Evolutionary conservation across 495 filamentous ascomycete species (phyloP), one percentile per base, ranked within the genome.

Genomic region (Hypoxylon subgilvum): DNA sequence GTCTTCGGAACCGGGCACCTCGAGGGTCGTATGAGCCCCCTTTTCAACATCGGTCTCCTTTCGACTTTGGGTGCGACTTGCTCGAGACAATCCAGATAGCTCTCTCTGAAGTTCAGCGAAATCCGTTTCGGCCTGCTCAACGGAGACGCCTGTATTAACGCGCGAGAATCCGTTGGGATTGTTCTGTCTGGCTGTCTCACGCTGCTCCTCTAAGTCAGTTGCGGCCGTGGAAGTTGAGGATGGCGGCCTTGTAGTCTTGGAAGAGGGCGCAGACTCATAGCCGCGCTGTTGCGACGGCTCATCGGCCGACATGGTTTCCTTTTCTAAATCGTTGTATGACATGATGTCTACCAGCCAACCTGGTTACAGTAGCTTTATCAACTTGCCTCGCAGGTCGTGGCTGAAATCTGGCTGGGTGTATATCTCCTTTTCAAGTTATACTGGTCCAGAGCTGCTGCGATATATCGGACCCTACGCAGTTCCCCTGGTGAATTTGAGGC

Each of bases 81-180:
- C 75, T 25, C 79, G 82, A 9, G 87, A 91, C 25, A 88, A 72
- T 9, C 75, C 81, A 12, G 86, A 86, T 19, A 96, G 76, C 72
- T 93, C 85, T 36, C 83, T 79, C 63, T 83, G 89, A 14, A 95
- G 77, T 56, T 91, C 80, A 6, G 82, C 84, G 58, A 95, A 96
- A 34, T 94, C 87, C 27, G 84, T 81, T 68, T 92, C 86, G 8
- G 91, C 91, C 27, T 79, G 82, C 45, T 82, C 75, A 46, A 96
- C 84, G 61, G 92, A 84, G 31, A 91, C 82, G 35, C 83, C 87
- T 9, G 60, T 59, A 41, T 72, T 58, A 19, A 72, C 66, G 25
- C 66, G 65, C 7, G 77, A 74, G 35, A 80, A 68, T 18, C 81
- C 84, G 68, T 83, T 76, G 52, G 79, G 79, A 56, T 82, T 83